Percentiles rank a stretch among this genome's conserved stretches.
phyloP scores from a whole-genome alignment of 2,329 filamentous ascomycete species.

The Pseudogymnoascus sp. region DNA sequence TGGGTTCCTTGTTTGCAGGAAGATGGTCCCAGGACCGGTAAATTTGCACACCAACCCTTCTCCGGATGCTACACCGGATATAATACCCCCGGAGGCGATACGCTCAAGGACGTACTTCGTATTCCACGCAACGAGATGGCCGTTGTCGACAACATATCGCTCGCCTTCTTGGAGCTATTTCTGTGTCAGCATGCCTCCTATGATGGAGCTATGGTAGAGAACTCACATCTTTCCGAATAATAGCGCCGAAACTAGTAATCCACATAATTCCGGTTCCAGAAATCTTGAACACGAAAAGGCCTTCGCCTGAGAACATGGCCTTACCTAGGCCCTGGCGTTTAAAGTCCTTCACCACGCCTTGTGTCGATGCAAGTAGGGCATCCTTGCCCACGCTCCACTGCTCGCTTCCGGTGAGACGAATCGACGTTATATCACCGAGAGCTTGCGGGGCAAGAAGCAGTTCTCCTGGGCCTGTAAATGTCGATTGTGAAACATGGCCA shows the following conservation, averaged over 20 bases:
- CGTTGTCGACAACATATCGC: constrained; percentile 88
- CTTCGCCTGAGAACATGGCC: constrained; percentile 90
- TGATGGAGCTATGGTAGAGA: neutral
- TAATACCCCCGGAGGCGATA: constrained; percentile 81
- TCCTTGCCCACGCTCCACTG: constrained; percentile 84
- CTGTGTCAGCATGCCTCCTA: constrained; percentile 16
- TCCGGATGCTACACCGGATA: constrained; percentile 74
- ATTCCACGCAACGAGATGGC: constrained; percentile 94
- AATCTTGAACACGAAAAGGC: constrained; percentile 84
- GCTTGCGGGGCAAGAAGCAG: constrained; percentile 73
- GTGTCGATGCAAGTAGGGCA: constrained; percentile 76
- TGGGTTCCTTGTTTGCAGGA: constrained; percentile 86
- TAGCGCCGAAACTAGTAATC: constrained; percentile 90
- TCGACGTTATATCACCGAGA: constrained; percentile 78
- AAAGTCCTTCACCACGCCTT: constrained; percentile 81
- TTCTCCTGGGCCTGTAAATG: constrained; percentile 85
- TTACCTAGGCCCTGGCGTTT: constrained; percentile 82
- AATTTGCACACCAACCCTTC: constrained; percentile 96
- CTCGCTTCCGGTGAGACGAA: constrained; percentile 65
- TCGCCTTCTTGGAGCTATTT: constrained; percentile 57
- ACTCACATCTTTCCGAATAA: constrained; percentile 86
- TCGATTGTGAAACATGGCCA: constrained; percentile 71
- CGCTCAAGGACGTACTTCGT: constrained; percentile 89
- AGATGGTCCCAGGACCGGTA: constrained; percentile 82
- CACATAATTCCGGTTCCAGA: constrained; percentile 75